Evolutionary conservation across 306 rosid genomes (phyloP), one percentile per base, ranked within the genome.

Genomic region (Quercus suber): DNA sequence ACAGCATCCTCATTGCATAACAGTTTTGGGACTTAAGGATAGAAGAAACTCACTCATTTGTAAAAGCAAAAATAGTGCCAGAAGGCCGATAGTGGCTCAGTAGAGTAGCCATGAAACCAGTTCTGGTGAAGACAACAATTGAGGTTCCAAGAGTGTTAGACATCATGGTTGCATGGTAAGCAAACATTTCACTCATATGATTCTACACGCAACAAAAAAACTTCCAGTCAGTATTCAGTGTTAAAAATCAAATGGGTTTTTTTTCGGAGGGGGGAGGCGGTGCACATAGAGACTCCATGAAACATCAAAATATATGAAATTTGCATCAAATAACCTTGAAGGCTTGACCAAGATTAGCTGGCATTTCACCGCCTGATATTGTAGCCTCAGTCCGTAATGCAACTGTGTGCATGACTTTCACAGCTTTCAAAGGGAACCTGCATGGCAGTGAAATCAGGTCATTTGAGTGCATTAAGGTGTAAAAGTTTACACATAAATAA

Each of bases 131-230:
- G 67, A 93, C 99, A 55, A 95, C 94, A 25, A 94, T 90, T 64
- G 99, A 91, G 55, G 98, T 95, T 83, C 99, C 97, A 61, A 95
- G 99, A 77, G 98, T 93, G 84, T 95, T 95, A 75, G 99, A 91
- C 98, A 95, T 95, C 92, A 91, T 91, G 77, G 99, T 93, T 59
- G 99, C 98, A 82, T 95, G 99, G 89, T 91, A 95, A 55, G 99
- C 99, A 88, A 95, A 95, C 98, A 93, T 95, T 89, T 95, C 99
- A 1, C 99, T 95, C 99, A 93, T 95, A 80, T 93, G 99, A 72
- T 95, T 95, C 99, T 95, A 73, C 85, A 81, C 20, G 23, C 19
- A 58, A 53, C 68, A 69, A 78, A 81, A 76, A 67, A 53, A 75
- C 10, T 14, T 49, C 25, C 35, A 55, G 60, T 73, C 64, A 51